Base-by-base conservation (phyloP, 371 early-diverging fungal species). In the Chytridium lagenaria region DNA sequence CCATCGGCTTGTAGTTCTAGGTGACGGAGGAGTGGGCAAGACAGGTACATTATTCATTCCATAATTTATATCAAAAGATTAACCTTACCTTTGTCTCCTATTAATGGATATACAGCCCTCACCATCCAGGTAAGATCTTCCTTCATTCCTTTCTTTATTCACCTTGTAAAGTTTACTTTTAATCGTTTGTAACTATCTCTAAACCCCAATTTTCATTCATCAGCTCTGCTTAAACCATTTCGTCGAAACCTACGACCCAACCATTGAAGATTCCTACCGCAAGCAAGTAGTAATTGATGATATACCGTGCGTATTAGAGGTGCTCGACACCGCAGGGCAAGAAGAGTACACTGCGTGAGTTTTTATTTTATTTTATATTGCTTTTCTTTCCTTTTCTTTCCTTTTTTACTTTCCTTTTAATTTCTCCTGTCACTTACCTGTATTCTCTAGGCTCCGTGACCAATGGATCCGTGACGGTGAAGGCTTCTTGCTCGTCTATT, bases 221-320 rank as follows among this genome's bases (percentile, higher is more conserved):
- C 70, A 86, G 89, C 83, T 92, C 40, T 92, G 92, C 74, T 77
- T 91, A 59, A 92, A 91, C 78, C 93, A 92, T 75, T 92, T 92
- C 83, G 90, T 92, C 67, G 76, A 94, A 91, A 94, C 93, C 67
- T 97, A 96, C 79, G 96, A 96, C 87, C 98, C 97, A 37, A 97
- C 97, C 31, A 97, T 96, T 74, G 97, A 97, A 85, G 98, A 95
- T 79, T 95, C 95, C 28, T 96, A 96, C 79, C 88, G 94, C 59
- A 78, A 79, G 81, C 96, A 95, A 81, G 95, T 94, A n/a, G 95
- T 95, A n/a, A 94, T 97, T 78, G 96, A 97, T 83, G 95, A 95
- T 66, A 91, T 92, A 72, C 89, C 94, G 2, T 96, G 95, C 78
- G 92, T 95, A 33, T 84, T 97, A 44, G 98, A 97, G 81, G 94